Base-by-base conservation (phyloP, 2,329 filamentous ascomycete genomes). In the Plenodomus lindquistii region DNA sequence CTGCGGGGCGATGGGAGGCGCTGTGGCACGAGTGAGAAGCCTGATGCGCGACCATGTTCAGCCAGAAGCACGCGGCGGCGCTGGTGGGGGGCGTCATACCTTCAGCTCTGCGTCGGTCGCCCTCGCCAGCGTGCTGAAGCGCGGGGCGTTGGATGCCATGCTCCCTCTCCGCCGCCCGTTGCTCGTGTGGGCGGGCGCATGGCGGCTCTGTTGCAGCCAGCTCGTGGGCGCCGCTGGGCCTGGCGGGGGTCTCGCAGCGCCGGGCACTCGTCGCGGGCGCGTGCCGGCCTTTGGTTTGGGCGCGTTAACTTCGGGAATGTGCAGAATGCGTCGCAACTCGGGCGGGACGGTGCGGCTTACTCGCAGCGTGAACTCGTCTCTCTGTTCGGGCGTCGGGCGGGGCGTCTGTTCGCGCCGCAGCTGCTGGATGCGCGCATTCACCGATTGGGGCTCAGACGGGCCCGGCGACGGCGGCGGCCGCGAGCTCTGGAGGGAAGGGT, bases 391-490 rank as follows among this genome's bases (percentile, higher is more conserved):
- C 2, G 67, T 70, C n/a, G 72, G 62, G 40, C 66, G 57, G 1
- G 71, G 71, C 19, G 70, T 55, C 50, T 77, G 73, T 46, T 76
- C 70, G 42, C 70, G 72, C 16, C 77, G 75, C 10, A 79, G 69
- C 54, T 77, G 75, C 38, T 71, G 68, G 42, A 80, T 73, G 36
- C 74, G 74, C 59, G 79, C 73, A 59, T 77, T 80, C 55, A 80
- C 77, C n/a, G 67, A 67, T 31, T 61, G 65, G 2, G 59, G 66
- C 47, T 61, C 49, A 2, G 66, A 55, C n/a, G 60, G 43, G 18
- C 60, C 36, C 11, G 56, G 46, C 1, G 65, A 55, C 19, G 59
- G 55, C 19, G 61, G 57, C 31, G 63, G 56, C 16, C 63, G 56
- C 20, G 69, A 64, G 53, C 63, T 67, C 31, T 69, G 63, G 16